Percentiles rank a stretch among this genome's conserved stretches.
Conservation (phyloP, 2,329 filamentous ascomycete species). For the Neobulgaria alba region DNA sequence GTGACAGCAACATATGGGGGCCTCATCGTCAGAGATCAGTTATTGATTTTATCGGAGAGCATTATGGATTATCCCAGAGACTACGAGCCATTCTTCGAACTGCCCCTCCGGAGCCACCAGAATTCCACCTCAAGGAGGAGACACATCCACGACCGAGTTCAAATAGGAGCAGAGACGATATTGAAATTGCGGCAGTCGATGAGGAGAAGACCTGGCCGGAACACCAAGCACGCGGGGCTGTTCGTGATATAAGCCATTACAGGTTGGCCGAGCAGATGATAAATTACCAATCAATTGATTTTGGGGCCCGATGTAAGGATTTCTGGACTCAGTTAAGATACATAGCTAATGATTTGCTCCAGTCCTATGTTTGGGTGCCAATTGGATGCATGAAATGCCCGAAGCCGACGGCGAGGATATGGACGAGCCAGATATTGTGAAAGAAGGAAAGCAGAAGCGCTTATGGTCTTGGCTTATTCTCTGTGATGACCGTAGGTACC, state of each 20-base stretch:
- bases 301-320: constrained; percentile 51
- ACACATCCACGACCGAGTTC: too few relatives aligned
- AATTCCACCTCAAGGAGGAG: too few relatives aligned
- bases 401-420: constrained; percentile 19
- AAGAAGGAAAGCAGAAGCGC: constrained; percentile 32
- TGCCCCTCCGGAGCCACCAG: constrained; percentile 41
- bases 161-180: too few relatives aligned
- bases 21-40: constrained; percentile 50
- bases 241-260: constrained; percentile 28
- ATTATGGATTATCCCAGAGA: constrained; percentile 61
- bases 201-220: background rate
- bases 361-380: constrained; percentile 66
- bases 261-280: constrained; percentile 60
- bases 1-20: constrained; percentile 57
- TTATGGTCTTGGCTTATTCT: constrained; percentile 66
- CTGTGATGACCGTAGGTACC: constrained; percentile 50
- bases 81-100: constrained; percentile 56
- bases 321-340: too few relatives aligned
- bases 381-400: constrained; percentile 45
- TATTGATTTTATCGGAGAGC: constrained; percentile 45
- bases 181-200: constrained; percentile 16
- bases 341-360: constrained; percentile 6
- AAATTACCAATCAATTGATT: constrained; percentile 67
- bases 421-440: constrained; percentile 28
- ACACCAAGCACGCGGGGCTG: background rate